Evolutionary conservation across 306 rosid genomes (phyloP), one percentile per base, ranked within the genome.

Genomic region (Begonia masoniana): DNA sequence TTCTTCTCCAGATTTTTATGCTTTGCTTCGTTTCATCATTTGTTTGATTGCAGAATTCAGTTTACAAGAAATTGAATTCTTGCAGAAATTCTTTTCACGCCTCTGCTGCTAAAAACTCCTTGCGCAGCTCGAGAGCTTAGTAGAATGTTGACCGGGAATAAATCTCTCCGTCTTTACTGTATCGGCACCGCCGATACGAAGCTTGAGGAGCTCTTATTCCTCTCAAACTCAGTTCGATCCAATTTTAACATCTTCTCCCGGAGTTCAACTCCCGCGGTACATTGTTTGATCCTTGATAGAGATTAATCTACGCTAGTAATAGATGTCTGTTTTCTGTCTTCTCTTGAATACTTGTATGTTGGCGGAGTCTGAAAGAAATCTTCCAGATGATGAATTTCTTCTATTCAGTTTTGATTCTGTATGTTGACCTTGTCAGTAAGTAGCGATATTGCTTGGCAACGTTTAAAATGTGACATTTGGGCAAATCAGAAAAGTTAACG

Each of bases 141-240:
- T 41, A 50, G 26, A 55, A 82, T 76, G 87, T 50, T 64, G 12
- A 13, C 24, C 24, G 23, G 11, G 15, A 47, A 35, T 42, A 57
- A 65, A 47, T 41, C 45, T 35, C 72, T 43, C 65, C 78, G 71
- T n/a, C 83, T 91, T 51, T 78, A 82, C 64, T 82, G 94, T 62
- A 58, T 91, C 60, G 97, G 85, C 59, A 85, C 94, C 15, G 72
- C 85, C 45, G 94, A 91, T 65, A 74, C 96, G 23, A 91, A 91
- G 82, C 84, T 82, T 43, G 70, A 78, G 41, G 94, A 91, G 63
- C 92, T 85, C 70, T 80, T 62, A 11, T 89, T 78, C 73, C 78
- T 89, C 58, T 66, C 78, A 59, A 57, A 78, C 43, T 68, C 82
- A 3, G 73, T 91, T 59, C 91, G 76, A 45, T 78, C 84, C 68